Evolutionary conservation across 2,329 filamentous ascomycete genomes (phyloP).

Genomic region (Camillea tinctor): DNA sequence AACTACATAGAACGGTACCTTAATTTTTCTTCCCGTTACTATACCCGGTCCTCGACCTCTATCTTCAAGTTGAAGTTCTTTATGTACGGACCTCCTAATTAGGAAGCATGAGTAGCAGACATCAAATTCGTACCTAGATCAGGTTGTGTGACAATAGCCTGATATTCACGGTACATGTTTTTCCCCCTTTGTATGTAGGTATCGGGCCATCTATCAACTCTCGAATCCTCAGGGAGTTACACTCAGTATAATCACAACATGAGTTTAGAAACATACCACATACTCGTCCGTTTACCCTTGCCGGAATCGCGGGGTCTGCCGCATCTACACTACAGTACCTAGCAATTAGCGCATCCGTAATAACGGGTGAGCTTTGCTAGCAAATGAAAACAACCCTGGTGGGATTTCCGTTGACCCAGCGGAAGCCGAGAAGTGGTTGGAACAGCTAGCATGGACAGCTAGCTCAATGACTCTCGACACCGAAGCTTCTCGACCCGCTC

Average conservation of each 20-base stretch:
- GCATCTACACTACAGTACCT: neutral
- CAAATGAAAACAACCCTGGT: neutral
- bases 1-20: neutral
- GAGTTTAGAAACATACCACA: neutral
- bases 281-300: neutral
- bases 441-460: neutral
- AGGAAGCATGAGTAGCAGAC: too few relatives aligned
- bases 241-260: neutral
- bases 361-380: neutral
- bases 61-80: too few relatives aligned
- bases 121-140: too few relatives aligned
- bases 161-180: neutral
- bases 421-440: neutral
- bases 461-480: neutral
- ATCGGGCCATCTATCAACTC: neutral
- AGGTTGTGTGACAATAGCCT: neutral
- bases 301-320: neutral
- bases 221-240: neutral
- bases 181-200: neutral
- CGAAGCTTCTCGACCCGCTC: neutral
- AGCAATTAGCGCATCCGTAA: neutral
- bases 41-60: too few relatives aligned
- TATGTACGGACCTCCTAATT: neutral
- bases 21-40: too few relatives aligned
- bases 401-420: neutral